Evolutionary conservation across 257 asterid species (phyloP), one percentile per base, ranked within the genome.

Genomic region (Pogostemon cablin): DNA sequence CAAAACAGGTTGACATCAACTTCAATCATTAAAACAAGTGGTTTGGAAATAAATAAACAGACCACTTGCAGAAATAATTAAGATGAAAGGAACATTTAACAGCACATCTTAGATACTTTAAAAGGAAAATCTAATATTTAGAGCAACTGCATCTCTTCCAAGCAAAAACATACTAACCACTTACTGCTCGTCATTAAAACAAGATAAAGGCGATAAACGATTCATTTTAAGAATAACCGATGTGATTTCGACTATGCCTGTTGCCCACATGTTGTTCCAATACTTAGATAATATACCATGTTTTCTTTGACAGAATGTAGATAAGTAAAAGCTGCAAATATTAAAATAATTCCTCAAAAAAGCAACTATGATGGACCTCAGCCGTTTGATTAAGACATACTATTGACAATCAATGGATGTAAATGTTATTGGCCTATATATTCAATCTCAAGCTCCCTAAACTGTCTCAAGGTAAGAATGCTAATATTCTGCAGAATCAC

Each of bases 1-100:
- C 76, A 64, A 78, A 63, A 37, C 63, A 65, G 34, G 74, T 58
- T 52, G 11, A 35, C 46, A 32, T 58, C 75, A 63, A 65, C 43
- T 58, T 65, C 65, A 37, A 65, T 57, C 67, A 70, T 58, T 65
- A 53, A 58, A 62, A 48, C 65, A 54, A 60, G 75, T 63, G 58
- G 62, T 50, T 48, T 47, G 35, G 49, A 38, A 46, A 50, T 3
- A 37, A 46, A 53, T 53, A 53, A 53, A 53, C 3, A 53, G 59
- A 37, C 2, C 15, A 41, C 78, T 65, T 65, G 77, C 58, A 65
- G 42, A 20, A 52, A 10, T 40, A 17, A 68, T 52, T 37, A 69
- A 53, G n/a, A 62, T 4, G 72, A 50, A 74, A 58, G 38, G 62
- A 58, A 67, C 65, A 39, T 15, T 17, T 52, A 67, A 39, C 73